Conservation (phyloP, 1,284 basidiomycete species). For the Rhodotorula sp. region DNA sequence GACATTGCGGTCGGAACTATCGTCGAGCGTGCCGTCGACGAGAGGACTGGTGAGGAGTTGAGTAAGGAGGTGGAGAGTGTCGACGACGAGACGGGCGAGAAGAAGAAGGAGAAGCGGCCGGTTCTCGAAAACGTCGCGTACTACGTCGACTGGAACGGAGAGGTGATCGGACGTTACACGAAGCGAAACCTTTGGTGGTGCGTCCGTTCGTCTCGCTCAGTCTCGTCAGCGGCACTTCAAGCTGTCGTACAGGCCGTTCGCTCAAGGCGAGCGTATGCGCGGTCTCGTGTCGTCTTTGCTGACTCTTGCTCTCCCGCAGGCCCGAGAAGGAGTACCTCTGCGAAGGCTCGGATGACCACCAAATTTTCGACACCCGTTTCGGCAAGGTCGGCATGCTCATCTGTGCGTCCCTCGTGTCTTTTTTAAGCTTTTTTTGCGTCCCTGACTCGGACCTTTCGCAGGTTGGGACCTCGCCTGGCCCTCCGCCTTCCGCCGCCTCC, state of each 20-base stretch:
- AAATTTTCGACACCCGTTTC: slow-evolving; percentile 41
- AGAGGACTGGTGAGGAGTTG: not conserved
- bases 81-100: slow-evolving; percentile 20
- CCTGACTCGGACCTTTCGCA: not conserved
- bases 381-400: slow-evolving; percentile 38
- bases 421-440: too few species aligned
- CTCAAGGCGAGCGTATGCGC: not conserved
- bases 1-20: slow-evolving; percentile 29
- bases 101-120: slow-evolving; percentile 2
- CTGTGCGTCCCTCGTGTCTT: slow-evolving; percentile 26
- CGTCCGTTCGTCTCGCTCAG: not conserved
- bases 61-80: slow-evolving; percentile 2
- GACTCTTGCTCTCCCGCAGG: slow-evolving; percentile 23
- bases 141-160: slow-evolving; percentile 37
- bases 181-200: slow-evolving; percentile 40
- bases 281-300: not conserved
- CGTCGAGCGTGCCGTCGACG: slow-evolving; percentile 37
- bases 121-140: slow-evolving; percentile 35
- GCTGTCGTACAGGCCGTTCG: too few species aligned
- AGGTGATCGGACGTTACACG: slow-evolving; percentile 35
- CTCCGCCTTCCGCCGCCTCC: slow-evolving; percentile 36
- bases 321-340: slow-evolving; percentile 43
- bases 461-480: slow-evolving; percentile 43
- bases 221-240: not conserved
- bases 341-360: slow-evolving; percentile 33